phyloP scores from a whole-genome alignment of 768 basidiomycete species.

The Favolaschia claudopus region DNA sequence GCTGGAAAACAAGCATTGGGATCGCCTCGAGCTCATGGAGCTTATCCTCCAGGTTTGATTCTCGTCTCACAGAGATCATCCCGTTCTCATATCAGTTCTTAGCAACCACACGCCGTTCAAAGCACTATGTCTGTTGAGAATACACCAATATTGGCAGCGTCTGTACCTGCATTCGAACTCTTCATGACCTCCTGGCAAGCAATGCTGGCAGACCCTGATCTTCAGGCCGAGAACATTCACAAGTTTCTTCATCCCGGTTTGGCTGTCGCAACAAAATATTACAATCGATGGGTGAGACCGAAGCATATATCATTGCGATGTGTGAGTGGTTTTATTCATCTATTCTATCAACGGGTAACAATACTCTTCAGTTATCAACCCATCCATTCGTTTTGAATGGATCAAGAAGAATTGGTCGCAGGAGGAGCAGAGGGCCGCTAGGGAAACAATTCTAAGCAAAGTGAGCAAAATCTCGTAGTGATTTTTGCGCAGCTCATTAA shows the following conservation, averaged over 20 bases:
- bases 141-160: not conserved
- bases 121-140: not conserved
- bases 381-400: not conserved
- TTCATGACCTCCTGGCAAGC: no score
- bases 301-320: not conserved
- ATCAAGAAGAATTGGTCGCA: not conserved
- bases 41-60: not conserved
- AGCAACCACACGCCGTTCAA: not conserved
- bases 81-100: not conserved
- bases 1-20: not conserved
- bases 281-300: constrained; percentile 1
- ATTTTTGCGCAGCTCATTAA: not conserved
- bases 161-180: no score
- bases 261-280: not conserved
- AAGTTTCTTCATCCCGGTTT: not conserved
- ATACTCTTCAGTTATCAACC: no score
- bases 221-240: not conserved
- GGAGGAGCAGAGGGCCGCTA: not conserved
- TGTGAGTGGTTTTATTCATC: no score
- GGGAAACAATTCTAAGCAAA: not conserved
- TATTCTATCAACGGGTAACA: no score
- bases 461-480: not conserved
- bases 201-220: no score
- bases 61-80: no score
- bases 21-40: not conserved